Base-by-base conservation (phyloP, 768 basidiomycete species). In the Panaeolus cyanescens region DNA sequence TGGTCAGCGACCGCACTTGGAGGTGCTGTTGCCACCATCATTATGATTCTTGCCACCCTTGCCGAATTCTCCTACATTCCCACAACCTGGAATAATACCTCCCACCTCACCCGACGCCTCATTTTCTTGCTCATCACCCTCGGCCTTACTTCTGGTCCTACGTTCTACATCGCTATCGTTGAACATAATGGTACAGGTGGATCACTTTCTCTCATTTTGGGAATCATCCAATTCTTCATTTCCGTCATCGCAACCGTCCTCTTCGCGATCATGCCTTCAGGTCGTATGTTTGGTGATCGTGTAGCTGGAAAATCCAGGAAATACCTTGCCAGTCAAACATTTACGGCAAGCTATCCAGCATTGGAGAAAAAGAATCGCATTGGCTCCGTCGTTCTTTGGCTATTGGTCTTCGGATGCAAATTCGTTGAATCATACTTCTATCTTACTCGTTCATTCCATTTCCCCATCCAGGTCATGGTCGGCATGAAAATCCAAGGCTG, bases 11-110 rank as follows among this genome's bases (percentile, higher is more conserved):
- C 90, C 12, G 97, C 95, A 7, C 85, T 99, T 8, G 97, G 97
- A 39, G 97, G 97, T 30, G 93, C 93, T 1, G 92, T 98, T 50
- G 92, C 97, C n/a, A 94, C 95, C 0, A 67, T 92, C 62, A 99
- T 99, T 81, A 97, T 96, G 95, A 93, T 98, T 58, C 80, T 84
- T 64, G 97, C 96, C 56, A 99, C 97, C 8, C 80, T 97, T 54
- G 88, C 90, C 60, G 97, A 99, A 78, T 99, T 97, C 75, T 91
- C 92, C 31, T 99, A 97, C 77, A 96, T 99, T 75, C 97, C 97
- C 1, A 92, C 94, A 1, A 99, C 95, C 19, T 99, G 96, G 97
- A 96, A 96, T 75, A 99, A 98, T 77, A 93, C 95, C 30, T 95
- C 95, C 5, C 96, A 99, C 72, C 88, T 99, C 57, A 90, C 94